Evolutionary conservation across 1,284 basidiomycete species (phyloP).

Genomic region (Apiotrichum sp.): DNA sequence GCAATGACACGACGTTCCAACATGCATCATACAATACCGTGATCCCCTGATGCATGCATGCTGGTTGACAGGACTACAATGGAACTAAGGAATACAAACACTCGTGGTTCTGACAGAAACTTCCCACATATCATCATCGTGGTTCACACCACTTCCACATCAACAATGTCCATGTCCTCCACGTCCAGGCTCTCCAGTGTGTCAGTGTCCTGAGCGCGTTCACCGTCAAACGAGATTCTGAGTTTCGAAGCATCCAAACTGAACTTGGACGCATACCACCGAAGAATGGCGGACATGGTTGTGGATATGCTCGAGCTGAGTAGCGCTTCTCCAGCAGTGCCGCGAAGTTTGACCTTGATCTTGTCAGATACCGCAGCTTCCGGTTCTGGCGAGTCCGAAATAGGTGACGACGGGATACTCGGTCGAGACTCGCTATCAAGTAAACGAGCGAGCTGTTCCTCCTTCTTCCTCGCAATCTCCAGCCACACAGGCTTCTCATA

Average conservation of each 20-base stretch:
- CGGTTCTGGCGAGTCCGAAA: not conserved
- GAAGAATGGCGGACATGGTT: no score
- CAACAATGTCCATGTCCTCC: constrained; percentile 30
- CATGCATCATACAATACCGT: no score
- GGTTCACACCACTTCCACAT: constrained; percentile 4
- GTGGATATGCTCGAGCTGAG: no score
- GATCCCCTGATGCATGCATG: no score
- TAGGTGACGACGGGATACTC: not conserved
- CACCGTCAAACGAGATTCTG: constrained; percentile 21
- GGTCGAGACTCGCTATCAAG: not conserved
- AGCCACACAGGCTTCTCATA: constrained; percentile 30
- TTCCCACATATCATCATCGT: no score
- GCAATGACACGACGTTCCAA: no score
- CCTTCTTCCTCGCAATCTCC: constrained; percentile 14
- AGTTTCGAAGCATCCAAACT: no score
- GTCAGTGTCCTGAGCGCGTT: constrained; percentile 12
- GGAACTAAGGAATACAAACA: no score
- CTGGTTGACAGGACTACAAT: no score
- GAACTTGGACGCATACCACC: no score
- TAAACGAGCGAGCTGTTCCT: not conserved
- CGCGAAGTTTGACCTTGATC: constrained; percentile 8
- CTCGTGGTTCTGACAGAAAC: no score
- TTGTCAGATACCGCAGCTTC: not conserved
- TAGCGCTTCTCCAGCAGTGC: constrained; percentile 5
- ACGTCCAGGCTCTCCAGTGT: constrained; percentile 25